These are phyloP conservation scores for Quercus phellos DNA, from an alignment of 331 rosid genomes.

Conservation along the genomic window DNA sequence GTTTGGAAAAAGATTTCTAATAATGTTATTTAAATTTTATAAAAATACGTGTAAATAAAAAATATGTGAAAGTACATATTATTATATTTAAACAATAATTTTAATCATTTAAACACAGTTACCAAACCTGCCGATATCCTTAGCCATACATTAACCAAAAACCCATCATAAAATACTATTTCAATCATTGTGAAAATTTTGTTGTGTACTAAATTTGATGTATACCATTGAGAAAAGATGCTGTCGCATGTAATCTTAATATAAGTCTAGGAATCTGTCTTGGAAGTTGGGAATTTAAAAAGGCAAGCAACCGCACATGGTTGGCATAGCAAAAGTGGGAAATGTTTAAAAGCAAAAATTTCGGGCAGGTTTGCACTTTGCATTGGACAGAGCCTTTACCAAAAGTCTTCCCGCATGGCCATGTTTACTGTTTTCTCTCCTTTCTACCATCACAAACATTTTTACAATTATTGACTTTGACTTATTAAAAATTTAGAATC, in stretches of 20 bases:
- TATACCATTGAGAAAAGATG: not conserved
- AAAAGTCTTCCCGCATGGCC: not conserved
- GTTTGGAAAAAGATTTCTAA: rapidly evolving
- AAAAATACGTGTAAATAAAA: rapidly evolving
- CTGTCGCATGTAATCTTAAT: not conserved
- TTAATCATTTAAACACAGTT: rapidly evolving
- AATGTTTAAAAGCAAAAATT: not conserved
- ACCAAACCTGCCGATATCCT: rapidly evolving
- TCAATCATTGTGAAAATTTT: too few relatives aligned
- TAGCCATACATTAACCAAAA: too few relatives aligned
- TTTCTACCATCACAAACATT: too few relatives aligned
- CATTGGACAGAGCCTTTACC: not conserved
- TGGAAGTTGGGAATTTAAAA: not conserved
- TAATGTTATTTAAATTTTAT: rapidly evolving
- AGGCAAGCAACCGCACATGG: not conserved
- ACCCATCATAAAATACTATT: too few relatives aligned
- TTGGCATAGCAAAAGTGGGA: not conserved
- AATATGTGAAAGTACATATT: rapidly evolving
- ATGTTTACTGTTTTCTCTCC: not conserved
- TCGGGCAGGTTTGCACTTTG: not conserved
- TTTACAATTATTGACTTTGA: too few relatives aligned
- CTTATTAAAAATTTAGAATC: too few relatives aligned
- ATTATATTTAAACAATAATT: rapidly evolving
- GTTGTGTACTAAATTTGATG: not conserved
- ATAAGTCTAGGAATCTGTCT: not conserved